Percentiles rank a stretch among this genome's conserved stretches.
phyloP scores from a whole-genome alignment of 768 basidiomycete genomes.

The Lentinula sp. region DNA sequence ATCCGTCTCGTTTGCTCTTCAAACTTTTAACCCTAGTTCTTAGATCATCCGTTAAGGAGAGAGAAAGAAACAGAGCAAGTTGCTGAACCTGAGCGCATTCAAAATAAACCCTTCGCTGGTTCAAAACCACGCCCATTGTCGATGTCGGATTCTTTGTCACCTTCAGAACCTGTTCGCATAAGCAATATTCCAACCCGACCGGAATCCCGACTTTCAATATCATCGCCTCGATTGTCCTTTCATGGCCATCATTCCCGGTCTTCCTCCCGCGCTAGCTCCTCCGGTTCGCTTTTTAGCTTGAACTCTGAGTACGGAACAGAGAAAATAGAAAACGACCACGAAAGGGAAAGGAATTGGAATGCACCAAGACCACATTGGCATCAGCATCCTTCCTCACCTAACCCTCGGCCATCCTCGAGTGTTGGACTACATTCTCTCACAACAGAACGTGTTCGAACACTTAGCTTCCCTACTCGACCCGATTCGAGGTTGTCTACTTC shows the following conservation, averaged over 20 bases:
- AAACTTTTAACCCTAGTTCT: not conserved
- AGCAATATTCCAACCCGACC: conserved; percentile 33
- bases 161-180: conserved; percentile 24
- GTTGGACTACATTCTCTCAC: conserved; percentile 34
- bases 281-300: conserved; percentile 27
- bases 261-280: conserved; percentile 36
- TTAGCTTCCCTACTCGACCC: conserved; percentile 33
- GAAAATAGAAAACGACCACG: conserved; percentile 31
- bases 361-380: conserved; percentile 57
- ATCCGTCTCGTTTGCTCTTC: not conserved
- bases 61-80: conserved; percentile 39
- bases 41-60: conserved; percentile 39
- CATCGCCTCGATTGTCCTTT: conserved; percentile 12
- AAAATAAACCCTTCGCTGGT: conserved; percentile 39
- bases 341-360: conserved; percentile 68
- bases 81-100: conserved; percentile 45
- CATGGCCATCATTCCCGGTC: conserved; percentile 27
- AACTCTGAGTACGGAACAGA: conserved; percentile 25
- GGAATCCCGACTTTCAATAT: conserved; percentile 28
- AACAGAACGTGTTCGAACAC: conserved; percentile 25
- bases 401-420: conserved; percentile 23
- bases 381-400: conserved; percentile 9
- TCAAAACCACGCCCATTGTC: conserved; percentile 10
- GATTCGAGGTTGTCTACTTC: conserved; percentile 28
- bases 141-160: conserved; percentile 31